These are phyloP conservation scores for Papilionanthe hybrid DNA, from an alignment of 116 monocot genomes.

Conservation along the genomic window DNA sequence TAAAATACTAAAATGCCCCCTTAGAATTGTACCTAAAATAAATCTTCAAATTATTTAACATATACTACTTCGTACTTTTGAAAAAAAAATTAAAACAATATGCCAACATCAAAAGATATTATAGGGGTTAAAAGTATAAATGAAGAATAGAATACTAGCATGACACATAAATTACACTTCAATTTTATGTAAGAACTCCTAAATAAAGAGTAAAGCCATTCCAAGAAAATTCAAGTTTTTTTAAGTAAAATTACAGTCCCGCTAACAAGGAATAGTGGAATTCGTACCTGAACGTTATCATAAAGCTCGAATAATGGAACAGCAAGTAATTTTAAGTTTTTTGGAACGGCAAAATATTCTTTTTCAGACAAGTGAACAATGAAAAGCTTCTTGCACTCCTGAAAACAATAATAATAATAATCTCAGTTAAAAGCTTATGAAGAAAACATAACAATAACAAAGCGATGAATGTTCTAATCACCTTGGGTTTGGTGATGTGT, in stretches of 20 bases:
- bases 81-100: too few species aligned
- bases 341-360: slow-evolving; percentile 98
- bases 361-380: slow-evolving; percentile 89
- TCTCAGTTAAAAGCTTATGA: not conserved
- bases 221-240: not conserved
- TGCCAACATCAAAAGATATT: not conserved
- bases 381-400: slow-evolving; percentile 99
- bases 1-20: too few species aligned
- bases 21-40: too few species aligned
- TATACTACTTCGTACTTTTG: too few species aligned
- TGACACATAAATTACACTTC: not conserved
- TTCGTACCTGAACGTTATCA: slow-evolving; percentile 92
- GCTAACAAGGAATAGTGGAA: not conserved
- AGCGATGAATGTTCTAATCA: slow-evolving; percentile 16
- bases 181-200: not conserved
- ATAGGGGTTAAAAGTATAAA: not conserved
- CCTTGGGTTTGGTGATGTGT: slow-evolving; percentile 96
- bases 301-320: slow-evolving; percentile 99
- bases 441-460: not conserved
- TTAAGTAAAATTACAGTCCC: not conserved
- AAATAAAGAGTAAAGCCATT: not conserved
- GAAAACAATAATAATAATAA: slow-evolving; percentile 3
- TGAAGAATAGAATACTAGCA: not conserved
- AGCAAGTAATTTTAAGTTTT: slow-evolving; percentile 94
- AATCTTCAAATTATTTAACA: too few species aligned